Evolutionary conservation across 805 yeast genomes (phyloP).

Genomic region (Scheffersomyces amazonensis): DNA sequence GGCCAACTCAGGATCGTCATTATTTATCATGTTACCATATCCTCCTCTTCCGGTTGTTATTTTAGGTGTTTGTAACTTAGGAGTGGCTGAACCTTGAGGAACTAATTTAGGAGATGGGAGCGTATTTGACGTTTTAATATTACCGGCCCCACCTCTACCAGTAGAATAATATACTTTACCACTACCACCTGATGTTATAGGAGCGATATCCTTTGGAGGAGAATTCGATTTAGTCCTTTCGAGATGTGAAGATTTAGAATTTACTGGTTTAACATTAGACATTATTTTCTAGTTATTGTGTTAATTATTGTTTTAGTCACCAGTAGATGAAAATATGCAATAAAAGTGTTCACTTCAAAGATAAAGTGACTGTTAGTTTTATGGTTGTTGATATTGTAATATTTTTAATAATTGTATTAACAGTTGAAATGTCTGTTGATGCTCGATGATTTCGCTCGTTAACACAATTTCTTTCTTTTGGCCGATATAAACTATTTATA

Average conservation of each 20-base stretch:
- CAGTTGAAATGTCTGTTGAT: no score
- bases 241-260: not conserved
- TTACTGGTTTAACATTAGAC: no score
- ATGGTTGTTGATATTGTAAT: no score
- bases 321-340: no score
- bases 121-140: conserved; percentile 44
- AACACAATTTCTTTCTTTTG: no score
- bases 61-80: conserved; percentile 51
- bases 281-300: no score
- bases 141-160: conserved; percentile 81
- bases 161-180: conserved; percentile 51
- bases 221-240: not conserved
- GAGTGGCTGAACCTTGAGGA: conserved; percentile 61
- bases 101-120: conserved; percentile 54
- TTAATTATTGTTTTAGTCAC: no score
- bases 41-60: conserved; percentile 80
- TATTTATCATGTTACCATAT: conserved; percentile 69
- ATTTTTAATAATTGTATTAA: no score
- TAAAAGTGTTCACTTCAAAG: no score
- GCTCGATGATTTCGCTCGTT: no score
- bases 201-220: conserved; percentile 1
- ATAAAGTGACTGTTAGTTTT: no score
- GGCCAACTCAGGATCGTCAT: conserved; percentile 55
- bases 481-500: no score
- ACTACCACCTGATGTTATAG: conserved; percentile 9